Evolutionary conservation across 495 filamentous ascomycete species (phyloP).

Genomic region (Schizothecium vesticola): DNA sequence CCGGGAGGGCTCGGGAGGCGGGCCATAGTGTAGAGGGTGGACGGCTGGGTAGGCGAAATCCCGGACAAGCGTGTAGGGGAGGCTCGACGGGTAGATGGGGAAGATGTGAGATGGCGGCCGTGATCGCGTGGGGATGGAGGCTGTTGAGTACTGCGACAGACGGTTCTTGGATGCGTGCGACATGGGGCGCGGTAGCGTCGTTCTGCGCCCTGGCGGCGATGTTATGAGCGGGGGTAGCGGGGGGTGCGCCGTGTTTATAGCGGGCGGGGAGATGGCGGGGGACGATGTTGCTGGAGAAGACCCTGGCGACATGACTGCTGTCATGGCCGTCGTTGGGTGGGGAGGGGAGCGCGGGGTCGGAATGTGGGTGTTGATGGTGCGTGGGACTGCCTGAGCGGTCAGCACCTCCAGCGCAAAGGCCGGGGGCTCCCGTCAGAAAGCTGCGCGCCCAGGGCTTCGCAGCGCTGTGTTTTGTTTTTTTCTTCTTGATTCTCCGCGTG

Average conservation of each 20-base stretch:
- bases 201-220: conserved; percentile 49
- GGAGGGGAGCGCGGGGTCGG: not conserved
- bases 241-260: conserved; percentile 49
- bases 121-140: conserved; percentile 65
- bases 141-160: conserved; percentile 60
- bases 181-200: conserved; percentile 58
- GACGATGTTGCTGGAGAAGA: conserved; percentile 49
- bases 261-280: conserved; percentile 46
- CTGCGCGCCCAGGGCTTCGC: not conserved
- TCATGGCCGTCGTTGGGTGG: conserved; percentile 33
- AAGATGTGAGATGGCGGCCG: conserved; percentile 73
- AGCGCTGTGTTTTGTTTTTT: not conserved
- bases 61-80: conserved; percentile 84
- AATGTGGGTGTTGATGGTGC: not conserved
- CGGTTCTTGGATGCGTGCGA: conserved; percentile 68
- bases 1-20: conserved; percentile 65
- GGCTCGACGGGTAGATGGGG: conserved; percentile 77
- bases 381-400: conserved; percentile 6
- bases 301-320: conserved; percentile 54
- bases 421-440: not conserved
- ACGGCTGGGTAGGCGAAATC: conserved; percentile 87
- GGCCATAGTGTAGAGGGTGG: conserved; percentile 91
- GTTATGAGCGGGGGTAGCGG: conserved; percentile 62
- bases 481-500: not conserved
- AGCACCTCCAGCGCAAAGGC: conserved; percentile 9